phyloP scores from a whole-genome alignment of 768 basidiomycete species.

The Imleria badia region DNA sequence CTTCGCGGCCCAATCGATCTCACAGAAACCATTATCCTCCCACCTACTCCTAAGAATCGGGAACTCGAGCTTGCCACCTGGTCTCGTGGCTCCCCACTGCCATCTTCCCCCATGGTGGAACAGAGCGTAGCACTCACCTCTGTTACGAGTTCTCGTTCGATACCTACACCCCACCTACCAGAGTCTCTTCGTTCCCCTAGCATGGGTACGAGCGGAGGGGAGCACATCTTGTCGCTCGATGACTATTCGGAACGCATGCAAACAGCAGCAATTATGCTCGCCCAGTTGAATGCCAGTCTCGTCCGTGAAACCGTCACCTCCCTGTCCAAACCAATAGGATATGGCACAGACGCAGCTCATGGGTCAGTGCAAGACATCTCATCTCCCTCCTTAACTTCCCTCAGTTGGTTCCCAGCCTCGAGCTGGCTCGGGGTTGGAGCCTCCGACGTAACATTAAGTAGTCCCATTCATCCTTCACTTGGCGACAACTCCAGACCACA shows the following conservation, averaged over 20 bases:
- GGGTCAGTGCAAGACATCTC: conserved; percentile 11
- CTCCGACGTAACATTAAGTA: conserved; percentile 23
- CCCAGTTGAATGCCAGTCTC: conserved; percentile 87
- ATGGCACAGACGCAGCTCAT: conserved; percentile 1
- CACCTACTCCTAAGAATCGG: conserved; percentile 81
- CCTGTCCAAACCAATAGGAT: conserved; percentile 13
- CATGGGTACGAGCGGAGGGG: conserved; percentile 2
- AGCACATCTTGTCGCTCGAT: conserved; percentile 70
- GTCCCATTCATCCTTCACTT: conserved; percentile 33
- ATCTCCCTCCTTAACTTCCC: conserved; percentile 28
- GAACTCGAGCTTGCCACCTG: conserved; percentile 85
- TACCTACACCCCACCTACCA: background rate
- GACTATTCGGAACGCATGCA: conserved; percentile 99
- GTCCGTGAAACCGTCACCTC: conserved; percentile 50
- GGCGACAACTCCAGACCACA: conserved; percentile 23
- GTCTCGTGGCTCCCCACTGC: conserved; percentile 55
- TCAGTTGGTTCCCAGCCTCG: conserved; percentile 56
- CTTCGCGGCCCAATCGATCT: conserved; percentile 76
- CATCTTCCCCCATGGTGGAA: conserved; percentile 47
- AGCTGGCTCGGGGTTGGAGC: conserved; percentile 43
- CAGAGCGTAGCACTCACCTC: conserved; percentile 29
- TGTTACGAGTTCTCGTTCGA: conserved; percentile 10
- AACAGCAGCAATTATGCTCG: conserved; percentile 97
- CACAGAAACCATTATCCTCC: conserved; percentile 81
- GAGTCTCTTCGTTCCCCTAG: conserved; percentile 6